Percentiles rank a stretch among this genome's conserved stretches.
Evolutionary conservation across 768 basidiomycete species (phyloP).

Genomic region (Pisolithus tinctorius): DNA sequence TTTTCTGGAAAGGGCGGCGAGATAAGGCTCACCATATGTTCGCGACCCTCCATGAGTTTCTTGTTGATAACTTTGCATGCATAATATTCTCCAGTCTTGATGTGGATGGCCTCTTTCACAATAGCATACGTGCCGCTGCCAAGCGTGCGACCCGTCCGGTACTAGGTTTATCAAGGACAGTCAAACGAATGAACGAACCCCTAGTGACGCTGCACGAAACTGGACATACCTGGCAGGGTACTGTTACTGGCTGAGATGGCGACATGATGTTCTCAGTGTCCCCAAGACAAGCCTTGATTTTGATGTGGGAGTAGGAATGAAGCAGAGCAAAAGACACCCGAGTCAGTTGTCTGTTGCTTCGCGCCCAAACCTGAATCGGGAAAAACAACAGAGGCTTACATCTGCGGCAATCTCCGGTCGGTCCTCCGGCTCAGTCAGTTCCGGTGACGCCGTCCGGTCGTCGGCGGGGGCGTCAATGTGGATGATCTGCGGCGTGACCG

Average conservation of each 20-base stretch:
- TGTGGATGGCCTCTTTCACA: constrained; percentile 92
- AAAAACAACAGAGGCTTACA: constrained; percentile 7
- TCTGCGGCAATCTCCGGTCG: constrained; percentile 22
- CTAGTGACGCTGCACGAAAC: background rate
- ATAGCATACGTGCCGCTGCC: constrained; percentile 94
- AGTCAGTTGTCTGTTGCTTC: constrained; percentile 8
- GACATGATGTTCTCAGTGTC: constrained; percentile 20
- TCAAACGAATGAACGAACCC: background rate
- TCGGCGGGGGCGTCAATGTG: constrained; percentile 5
- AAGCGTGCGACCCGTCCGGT: constrained; percentile 81
- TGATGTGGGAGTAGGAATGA: background rate
- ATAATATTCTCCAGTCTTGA: constrained; percentile 89
- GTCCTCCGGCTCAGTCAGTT: constrained; percentile 12
- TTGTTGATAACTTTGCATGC: constrained; percentile 99
- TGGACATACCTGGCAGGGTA: constrained; percentile 40
- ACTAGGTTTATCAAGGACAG: constrained; percentile 35
- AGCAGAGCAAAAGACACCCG: background rate
- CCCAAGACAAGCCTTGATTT: constrained; percentile 11
- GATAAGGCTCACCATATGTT: constrained; percentile 76
- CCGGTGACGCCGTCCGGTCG: constrained; percentile 19
- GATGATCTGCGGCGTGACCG: constrained; percentile 6
- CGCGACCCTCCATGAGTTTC: constrained; percentile 95
- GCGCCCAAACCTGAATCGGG: background rate
- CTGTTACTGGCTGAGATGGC: constrained; percentile 26
- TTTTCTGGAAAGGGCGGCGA: background rate